Conservation (phyloP, 139 green algal species). For the Closterium sp. region DNA sequence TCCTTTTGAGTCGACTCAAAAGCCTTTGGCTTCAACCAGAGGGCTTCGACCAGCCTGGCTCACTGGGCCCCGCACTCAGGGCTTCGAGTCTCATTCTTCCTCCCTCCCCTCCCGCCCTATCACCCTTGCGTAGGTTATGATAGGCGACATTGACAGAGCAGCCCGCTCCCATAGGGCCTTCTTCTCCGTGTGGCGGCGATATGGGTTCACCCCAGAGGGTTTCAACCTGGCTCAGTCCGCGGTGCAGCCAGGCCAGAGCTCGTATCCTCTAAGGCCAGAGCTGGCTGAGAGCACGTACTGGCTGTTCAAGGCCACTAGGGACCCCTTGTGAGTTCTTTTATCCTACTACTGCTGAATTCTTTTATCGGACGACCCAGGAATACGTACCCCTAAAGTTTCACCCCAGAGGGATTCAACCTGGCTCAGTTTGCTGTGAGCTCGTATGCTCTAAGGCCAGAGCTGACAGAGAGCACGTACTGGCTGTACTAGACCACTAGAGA, state of each 20-base stretch:
- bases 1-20: too few relatives aligned
- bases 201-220: conserved; percentile 49
- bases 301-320: conserved; percentile 68
- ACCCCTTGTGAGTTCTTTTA: conserved; percentile 32
- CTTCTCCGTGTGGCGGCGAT: conserved; percentile 40
- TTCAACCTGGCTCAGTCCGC: conserved; percentile 39
- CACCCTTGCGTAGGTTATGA: conserved; percentile 51
- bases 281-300: conserved; percentile 86
- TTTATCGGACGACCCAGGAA: not conserved
- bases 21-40: too few relatives aligned
- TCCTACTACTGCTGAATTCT: not conserved
- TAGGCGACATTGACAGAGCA: conserved; percentile 30
- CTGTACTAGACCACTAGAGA: conserved; percentile 70
- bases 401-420: conserved; percentile 53
- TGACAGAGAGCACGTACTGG: conserved; percentile 86
- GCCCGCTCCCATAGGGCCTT: conserved; percentile 34
- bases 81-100: too few relatives aligned
- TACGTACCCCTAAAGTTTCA: conserved; percentile 49
- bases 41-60: too few relatives aligned
- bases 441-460: conserved; percentile 79
- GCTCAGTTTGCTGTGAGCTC: not conserved
- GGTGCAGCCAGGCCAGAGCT: conserved; percentile 40
- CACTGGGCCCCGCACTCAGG: too few relatives aligned
- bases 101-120: too few relatives aligned
- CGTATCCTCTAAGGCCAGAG: conserved; percentile 78